phyloP scores from a whole-genome alignment of 306 rosid genomes.

The Inga oerstediana region DNA sequence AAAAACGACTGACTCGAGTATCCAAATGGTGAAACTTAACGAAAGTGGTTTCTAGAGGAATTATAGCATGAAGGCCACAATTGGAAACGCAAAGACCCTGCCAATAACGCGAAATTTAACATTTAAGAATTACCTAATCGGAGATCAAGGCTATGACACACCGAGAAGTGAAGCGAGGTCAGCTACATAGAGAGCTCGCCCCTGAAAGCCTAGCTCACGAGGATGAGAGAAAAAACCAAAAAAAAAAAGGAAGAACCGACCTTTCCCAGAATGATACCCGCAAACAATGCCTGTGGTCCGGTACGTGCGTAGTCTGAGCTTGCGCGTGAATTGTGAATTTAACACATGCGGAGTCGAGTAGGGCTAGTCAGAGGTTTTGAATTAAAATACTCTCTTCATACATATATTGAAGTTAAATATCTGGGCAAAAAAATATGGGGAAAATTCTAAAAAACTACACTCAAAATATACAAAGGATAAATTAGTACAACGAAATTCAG shows the following conservation, averaged over 20 bases:
- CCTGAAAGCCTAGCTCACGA: slow-evolving; percentile 19
- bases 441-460: no score
- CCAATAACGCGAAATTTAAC: not conserved
- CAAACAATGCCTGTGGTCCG: slow-evolving; percentile 3
- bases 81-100: not conserved
- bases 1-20: slow-evolving; percentile 1
- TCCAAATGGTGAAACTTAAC: not conserved
- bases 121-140: slow-evolving; percentile 42
- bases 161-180: slow-evolving; percentile 34
- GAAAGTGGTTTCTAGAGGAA: slow-evolving; percentile 17
- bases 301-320: slow-evolving; percentile 4
- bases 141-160: slow-evolving; percentile 29
- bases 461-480: no score
- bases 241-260: not conserved
- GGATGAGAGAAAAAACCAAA: rapidly evolving
- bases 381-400: no score
- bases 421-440: no score
- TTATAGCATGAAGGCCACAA: not conserved
- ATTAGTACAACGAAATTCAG: no score
- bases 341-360: not conserved
- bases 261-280: not conserved
- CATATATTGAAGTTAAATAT: no score
- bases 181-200: slow-evolving; percentile 30
- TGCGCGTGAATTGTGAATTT: slow-evolving; percentile 10
- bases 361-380: no score